These are phyloP conservation scores for Fusarium transvaalense DNA, from an alignment of 2,329 filamentous ascomycete genomes.

Conservation along the genomic window DNA sequence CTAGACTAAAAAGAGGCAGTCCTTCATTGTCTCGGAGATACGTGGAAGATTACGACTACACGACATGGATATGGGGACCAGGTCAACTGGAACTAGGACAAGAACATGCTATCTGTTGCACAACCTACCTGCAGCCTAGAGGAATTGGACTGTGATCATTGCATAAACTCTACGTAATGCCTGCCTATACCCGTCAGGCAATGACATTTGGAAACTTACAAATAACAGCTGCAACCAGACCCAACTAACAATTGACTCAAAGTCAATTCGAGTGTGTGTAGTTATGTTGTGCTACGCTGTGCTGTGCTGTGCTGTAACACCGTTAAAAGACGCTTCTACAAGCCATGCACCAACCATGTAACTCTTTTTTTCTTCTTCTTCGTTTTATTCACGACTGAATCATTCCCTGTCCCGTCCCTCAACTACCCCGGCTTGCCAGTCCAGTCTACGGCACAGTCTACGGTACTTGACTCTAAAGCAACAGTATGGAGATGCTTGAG, in stretches of 20 bases:
- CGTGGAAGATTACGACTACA: conserved; percentile 20
- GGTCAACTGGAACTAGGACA: neutral
- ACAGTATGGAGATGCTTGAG: conserved; percentile 7
- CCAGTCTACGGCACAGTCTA: neutral
- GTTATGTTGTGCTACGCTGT: too few species aligned
- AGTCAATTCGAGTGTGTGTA: conserved; percentile 10
- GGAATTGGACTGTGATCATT: conserved; percentile 1
- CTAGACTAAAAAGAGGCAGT: neutral
- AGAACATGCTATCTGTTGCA: conserved; percentile 6
- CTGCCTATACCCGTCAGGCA: conserved; percentile 9
- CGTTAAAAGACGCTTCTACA: conserved; percentile 30
- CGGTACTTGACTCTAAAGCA: conserved; percentile 11
- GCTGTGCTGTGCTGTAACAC: conserved; percentile 5
- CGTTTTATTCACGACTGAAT: conserved; percentile 3
- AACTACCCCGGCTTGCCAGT: neutral
- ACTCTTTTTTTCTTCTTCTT: conserved; percentile 1
- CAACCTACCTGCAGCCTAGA: neutral
- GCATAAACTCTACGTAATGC: conserved; percentile 23
- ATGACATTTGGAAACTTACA: conserved; percentile 4
- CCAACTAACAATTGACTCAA: conserved; percentile 3
- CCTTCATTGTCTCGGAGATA: conserved; percentile 13
- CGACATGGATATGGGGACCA: conserved; percentile 9
- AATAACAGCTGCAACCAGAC: neutral
- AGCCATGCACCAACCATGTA: conserved; percentile 15
- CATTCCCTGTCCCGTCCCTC: neutral